phyloP scores from a whole-genome alignment of 2,329 filamentous ascomycete genomes.

The Parascedosporium putredinis region DNA sequence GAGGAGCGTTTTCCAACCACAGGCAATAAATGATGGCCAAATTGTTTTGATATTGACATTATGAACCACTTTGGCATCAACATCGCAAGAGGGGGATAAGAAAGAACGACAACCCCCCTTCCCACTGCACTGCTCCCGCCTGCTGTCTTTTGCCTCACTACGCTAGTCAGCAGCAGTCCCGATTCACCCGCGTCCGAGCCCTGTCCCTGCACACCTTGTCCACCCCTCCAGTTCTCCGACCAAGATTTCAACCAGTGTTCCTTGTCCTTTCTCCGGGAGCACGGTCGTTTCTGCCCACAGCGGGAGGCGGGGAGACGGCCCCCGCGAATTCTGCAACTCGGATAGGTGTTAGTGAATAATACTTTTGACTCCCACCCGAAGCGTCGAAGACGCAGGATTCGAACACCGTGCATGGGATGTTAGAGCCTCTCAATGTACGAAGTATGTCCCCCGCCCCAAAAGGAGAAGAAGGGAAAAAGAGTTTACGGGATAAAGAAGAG shows the following conservation, averaged over 20 bases:
- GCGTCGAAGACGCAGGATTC: background rate
- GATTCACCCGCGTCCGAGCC: background rate
- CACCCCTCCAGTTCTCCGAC: background rate
- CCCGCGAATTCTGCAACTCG: background rate
- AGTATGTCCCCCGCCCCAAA: too few relatives aligned
- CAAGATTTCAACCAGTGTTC: background rate
- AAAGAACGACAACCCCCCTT: too few relatives aligned
- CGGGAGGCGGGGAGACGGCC: background rate
- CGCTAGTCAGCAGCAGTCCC: background rate
- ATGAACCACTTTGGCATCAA: background rate
- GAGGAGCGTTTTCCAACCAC: background rate
- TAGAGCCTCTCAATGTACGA: too few relatives aligned
- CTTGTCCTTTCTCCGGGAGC: background rate
- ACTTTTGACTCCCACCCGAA: background rate
- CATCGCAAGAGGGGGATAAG: background rate
- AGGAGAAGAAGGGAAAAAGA: too few relatives aligned
- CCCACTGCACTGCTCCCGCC: background rate
- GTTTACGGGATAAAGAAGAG: too few relatives aligned
- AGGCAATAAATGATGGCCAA: background rate
- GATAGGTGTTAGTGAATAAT: background rate
- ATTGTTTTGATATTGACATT: slow-evolving; percentile 2
- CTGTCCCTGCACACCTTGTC: background rate
- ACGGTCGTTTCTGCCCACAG: background rate
- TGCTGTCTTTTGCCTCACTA: background rate
- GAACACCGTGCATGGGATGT: background rate